These are phyloP conservation scores for Tubosaeta sp. DNA, from an alignment of 768 basidiomycete genomes.

Conservation along the genomic window DNA sequence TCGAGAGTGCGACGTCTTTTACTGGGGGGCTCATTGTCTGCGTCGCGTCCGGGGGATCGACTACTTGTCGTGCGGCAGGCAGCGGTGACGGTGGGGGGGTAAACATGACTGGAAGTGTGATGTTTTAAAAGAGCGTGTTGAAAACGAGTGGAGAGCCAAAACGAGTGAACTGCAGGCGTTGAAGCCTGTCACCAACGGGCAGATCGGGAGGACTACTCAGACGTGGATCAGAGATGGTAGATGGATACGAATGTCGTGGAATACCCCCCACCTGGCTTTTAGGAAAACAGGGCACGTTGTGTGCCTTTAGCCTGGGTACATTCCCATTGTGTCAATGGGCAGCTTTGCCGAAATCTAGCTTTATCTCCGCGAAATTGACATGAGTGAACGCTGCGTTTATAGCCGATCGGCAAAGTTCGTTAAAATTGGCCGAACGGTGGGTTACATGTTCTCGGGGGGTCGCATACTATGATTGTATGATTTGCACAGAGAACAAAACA, in stretches of 20 bases:
- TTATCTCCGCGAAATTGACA: conserved; percentile 27
- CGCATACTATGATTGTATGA: background rate
- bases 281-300: background rate
- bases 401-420: conserved; percentile 11
- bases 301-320: background rate
- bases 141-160: conserved; percentile 26
- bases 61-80: conserved; percentile 17
- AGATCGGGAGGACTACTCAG: background rate
- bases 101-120: conserved; percentile 29
- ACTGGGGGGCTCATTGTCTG: conserved; percentile 1
- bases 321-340: conserved; percentile 9
- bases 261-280: conserved; percentile 7
- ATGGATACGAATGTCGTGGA: background rate
- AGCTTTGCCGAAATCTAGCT: background rate
- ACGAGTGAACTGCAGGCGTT: conserved; percentile 12
- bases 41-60: conserved; percentile 1
- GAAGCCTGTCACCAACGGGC: conserved; percentile 5
- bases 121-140: conserved; percentile 22
- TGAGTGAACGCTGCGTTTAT: background rate
- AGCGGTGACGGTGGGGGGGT: conserved; percentile 42
- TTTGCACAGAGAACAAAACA: background rate
- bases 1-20: conserved; percentile 12
- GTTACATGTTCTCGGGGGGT: background rate
- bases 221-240: conserved; percentile 6
- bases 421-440: background rate